Evolutionary conservation across 495 filamentous ascomycete species (phyloP), one percentile per base, ranked within the genome.

Genomic region (Aspergillus ellipticus): DNA sequence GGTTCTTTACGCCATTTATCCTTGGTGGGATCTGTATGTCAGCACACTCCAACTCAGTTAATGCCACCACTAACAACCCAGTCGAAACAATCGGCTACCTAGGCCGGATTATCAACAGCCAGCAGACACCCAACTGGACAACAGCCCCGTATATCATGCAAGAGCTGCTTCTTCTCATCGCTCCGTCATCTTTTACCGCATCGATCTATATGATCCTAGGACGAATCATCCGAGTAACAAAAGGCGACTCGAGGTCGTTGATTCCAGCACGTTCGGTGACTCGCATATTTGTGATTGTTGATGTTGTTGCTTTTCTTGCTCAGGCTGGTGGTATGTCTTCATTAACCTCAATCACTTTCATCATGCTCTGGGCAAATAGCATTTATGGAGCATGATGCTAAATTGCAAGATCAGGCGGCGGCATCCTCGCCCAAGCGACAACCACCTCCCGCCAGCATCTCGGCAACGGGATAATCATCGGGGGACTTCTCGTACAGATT

Each of bases 1-100:
- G 81, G 82, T 86, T 80, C 65, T 84, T 86, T 49, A 79, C 79
- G 8, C 79, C 85, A 0, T 73, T 86, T 28, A 22, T 82, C 10
- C 56, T 85, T 20, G 84, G 82, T 10, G 77, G 79, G 29, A 49
- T 76, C 20, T 82, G 82, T 85, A 73, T 60, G 75, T 74, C 29
- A 8, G 20, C n/a, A 41, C 39, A 16, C 45, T 21, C n/a, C 28
- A 8, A 10, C n/a, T 37, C 26, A 37, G n/a, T n/a, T n/a, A n/a
- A n/a, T n/a, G n/a, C n/a, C 15, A 7, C 8, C 33, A 0, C 17
- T 20, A 15, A 52, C 19, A 21, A 41, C 4, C 7, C 31, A 57
- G 55, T 57, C 29, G 55, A 57, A 47, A 33, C 35, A 17, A 54
- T 78, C 1, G 81, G 82, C 10, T 84, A 83, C 61, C 53, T 74